Evolutionary conservation across 2,329 filamentous ascomycete genomes (phyloP).

Genomic region (Fusarium metavorans): DNA sequence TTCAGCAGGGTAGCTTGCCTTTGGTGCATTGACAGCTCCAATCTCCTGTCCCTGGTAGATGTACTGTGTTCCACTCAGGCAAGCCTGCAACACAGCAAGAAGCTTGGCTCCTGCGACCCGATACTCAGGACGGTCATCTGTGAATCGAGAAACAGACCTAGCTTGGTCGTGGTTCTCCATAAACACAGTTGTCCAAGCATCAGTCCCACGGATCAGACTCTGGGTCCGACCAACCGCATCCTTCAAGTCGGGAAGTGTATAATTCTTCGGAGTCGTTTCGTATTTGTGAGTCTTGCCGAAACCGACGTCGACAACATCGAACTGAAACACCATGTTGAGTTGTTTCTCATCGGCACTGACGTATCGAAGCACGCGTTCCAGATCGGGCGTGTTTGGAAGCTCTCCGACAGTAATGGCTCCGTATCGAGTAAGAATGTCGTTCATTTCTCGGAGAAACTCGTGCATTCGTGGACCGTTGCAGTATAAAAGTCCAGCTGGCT

Average conservation of each 20-base stretch:
- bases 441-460: conserved; percentile 76
- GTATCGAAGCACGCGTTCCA: conserved; percentile 68
- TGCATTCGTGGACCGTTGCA: conserved; percentile 77
- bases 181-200: conserved; percentile 74
- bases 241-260: conserved; percentile 62
- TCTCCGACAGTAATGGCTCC: conserved; percentile 79
- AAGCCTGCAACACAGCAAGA: conserved; percentile 65
- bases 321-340: conserved; percentile 78
- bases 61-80: conserved; percentile 70
- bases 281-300: conserved; percentile 64
- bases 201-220: conserved; percentile 62
- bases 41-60: conserved; percentile 77
- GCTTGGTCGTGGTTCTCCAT: conserved; percentile 76
- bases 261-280: conserved; percentile 60
- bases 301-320: conserved; percentile 73
- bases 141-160: conserved; percentile 67
- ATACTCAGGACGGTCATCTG: conserved; percentile 61
- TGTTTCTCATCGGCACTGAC: conserved; percentile 69
- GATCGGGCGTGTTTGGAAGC: conserved; percentile 71
- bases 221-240: conserved; percentile 62
- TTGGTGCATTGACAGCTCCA: conserved; percentile 71
- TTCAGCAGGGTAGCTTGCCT: conserved; percentile 68
- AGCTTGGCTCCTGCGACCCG: conserved; percentile 67
- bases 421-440: conserved; percentile 69
- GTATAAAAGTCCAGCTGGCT: conserved; percentile 68